Percentiles rank a stretch among this genome's conserved stretches.
Conservation (phyloP, 176 grass and related monocot genomes). For the Carex cristatella region DNA sequence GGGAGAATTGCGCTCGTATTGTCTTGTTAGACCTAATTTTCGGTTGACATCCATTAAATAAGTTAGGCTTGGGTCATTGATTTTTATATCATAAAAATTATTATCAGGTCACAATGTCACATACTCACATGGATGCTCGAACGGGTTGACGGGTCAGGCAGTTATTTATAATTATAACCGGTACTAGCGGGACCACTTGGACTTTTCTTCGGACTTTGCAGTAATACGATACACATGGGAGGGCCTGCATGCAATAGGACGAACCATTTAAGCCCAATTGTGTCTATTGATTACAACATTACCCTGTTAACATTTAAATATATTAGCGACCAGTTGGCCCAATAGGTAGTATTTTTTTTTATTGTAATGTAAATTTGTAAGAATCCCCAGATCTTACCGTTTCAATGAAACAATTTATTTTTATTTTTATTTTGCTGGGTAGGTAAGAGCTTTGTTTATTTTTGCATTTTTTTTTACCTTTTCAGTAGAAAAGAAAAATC, state of each 20-base stretch:
- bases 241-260: conserved; percentile 8
- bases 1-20: background rate
- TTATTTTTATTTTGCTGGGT: background rate
- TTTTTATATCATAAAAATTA: background rate
- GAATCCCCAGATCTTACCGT: background rate
- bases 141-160: background rate
- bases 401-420: too few species aligned
- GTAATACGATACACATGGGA: background rate
- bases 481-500: background rate
- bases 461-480: background rate
- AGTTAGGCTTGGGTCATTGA: background rate
- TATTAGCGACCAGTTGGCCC: conserved; percentile 2
- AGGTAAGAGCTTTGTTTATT: background rate
- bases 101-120: background rate
- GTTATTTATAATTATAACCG: background rate
- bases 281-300: conserved; percentile 5
- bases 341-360: background rate
- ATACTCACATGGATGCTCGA: background rate
- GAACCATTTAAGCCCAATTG: background rate
- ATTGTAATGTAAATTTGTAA: background rate
- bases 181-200: background rate
- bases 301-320: background rate
- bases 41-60: background rate
- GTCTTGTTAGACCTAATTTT: background rate
- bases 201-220: background rate